These are phyloP conservation scores for Raffaelea deltoideospora DNA, from an alignment of 2,329 filamentous ascomycete species.

Conservation along the genomic window DNA sequence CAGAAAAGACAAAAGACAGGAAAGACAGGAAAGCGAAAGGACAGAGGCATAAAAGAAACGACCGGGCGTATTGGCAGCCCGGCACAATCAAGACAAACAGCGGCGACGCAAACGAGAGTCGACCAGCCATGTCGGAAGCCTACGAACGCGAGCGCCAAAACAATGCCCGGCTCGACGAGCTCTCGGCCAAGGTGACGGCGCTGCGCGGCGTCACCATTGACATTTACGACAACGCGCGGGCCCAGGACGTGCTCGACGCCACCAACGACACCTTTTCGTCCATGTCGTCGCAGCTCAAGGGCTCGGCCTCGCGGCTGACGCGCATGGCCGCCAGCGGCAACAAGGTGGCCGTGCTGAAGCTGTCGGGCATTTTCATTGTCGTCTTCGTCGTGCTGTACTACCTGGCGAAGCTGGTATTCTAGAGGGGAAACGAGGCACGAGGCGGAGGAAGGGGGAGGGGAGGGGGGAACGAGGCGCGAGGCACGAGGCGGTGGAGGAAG, in stretches of 20 bases:
- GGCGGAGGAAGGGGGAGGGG: too few relatives aligned
- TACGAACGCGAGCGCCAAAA: constrained; percentile 82
- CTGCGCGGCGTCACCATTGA: constrained; percentile 89
- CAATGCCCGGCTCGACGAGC: constrained; percentile 82
- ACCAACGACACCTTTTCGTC: constrained; percentile 87
- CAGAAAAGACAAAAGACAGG: too few relatives aligned
- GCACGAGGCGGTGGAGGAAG: too few relatives aligned
- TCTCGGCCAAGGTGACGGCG: constrained; percentile 79
- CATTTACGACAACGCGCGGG: constrained; percentile 90
- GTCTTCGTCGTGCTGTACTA: constrained; percentile 65
- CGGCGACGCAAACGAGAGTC: too few relatives aligned
- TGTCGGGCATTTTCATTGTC: constrained; percentile 68
- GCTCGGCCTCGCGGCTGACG: constrained; percentile 65
- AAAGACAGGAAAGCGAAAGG: too few relatives aligned
- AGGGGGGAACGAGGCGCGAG: too few relatives aligned
- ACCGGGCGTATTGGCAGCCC: too few relatives aligned
- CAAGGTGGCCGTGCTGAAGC: constrained; percentile 78
- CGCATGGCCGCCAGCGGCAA: constrained; percentile 88
- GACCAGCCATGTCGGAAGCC: constrained; percentile 60
- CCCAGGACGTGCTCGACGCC: constrained; percentile 76
- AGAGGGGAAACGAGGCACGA: too few relatives aligned
- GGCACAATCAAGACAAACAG: too few relatives aligned
- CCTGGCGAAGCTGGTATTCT: constrained; percentile 48
- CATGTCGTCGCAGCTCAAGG: constrained; percentile 69
- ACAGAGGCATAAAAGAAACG: too few relatives aligned